phyloP scores from a whole-genome alignment of 2,329 filamentous ascomycete species.

The Bipolaris bicolor region DNA sequence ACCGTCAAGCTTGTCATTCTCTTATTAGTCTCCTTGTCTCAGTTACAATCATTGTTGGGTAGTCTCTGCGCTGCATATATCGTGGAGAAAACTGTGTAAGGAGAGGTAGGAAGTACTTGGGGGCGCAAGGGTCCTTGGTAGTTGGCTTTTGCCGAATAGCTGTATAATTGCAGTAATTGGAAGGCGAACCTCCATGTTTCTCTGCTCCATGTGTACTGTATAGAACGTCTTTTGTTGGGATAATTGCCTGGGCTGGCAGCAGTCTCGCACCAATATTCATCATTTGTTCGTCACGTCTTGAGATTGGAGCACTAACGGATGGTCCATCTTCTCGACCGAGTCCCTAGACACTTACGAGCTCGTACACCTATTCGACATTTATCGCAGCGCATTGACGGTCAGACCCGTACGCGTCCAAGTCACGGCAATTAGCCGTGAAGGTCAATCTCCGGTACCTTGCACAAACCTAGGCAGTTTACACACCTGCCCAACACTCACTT shows the following conservation, averaged over 20 bases:
- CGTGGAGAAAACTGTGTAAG: conserved; percentile 24
- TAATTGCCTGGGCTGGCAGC: not conserved
- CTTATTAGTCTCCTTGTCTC: conserved; percentile 31
- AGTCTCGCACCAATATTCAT: not conserved
- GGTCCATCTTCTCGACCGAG: not conserved
- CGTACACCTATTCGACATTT: conserved; percentile 5
- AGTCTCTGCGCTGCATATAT: conserved; percentile 20
- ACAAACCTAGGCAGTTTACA: conserved; percentile 6
- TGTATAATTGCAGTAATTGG: conserved; percentile 34
- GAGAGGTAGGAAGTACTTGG: conserved; percentile 27
- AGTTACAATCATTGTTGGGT: conserved; percentile 21
- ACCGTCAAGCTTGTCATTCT: conserved; percentile 25
- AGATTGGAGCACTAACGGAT: not conserved
- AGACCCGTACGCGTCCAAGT: conserved; percentile 13
- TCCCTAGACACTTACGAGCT: conserved; percentile 11
- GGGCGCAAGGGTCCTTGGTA: conserved; percentile 38
- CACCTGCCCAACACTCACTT: not conserved
- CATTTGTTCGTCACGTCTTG: not conserved
- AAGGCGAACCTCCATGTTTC: conserved; percentile 31
- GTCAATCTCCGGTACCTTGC: conserved; percentile 13
- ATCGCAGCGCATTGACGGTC: conserved; percentile 11
- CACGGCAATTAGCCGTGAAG: conserved; percentile 7
- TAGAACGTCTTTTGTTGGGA: not conserved
- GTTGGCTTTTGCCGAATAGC: conserved; percentile 29
- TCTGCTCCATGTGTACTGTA: not conserved